Evolutionary conservation across 2,329 filamentous ascomycete genomes (phyloP), one percentile per base, ranked within the genome.

Genomic region (Dactylellina leptospora): DNA sequence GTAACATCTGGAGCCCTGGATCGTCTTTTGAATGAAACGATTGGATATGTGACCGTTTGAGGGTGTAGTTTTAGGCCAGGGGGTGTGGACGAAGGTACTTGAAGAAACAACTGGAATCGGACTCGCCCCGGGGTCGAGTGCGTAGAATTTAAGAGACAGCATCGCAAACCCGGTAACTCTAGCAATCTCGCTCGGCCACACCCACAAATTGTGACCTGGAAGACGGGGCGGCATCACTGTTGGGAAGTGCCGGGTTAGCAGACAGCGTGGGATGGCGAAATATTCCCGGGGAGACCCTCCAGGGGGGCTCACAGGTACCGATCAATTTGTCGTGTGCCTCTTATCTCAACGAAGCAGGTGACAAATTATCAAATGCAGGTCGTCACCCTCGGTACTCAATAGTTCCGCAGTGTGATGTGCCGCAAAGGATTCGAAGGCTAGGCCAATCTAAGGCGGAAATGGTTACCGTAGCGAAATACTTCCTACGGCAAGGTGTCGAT

Each of bases 311-410:
- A 50, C 18, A 50, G 55, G 64, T 50, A 70, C 48, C 64, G 64
- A 70, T 61, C 50, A 44, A 18, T 28, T 30, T 30, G 4, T 70
- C 64, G 64, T 62, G 64, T 70, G 56, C 55, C 36, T 38, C 56
- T 36, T 70, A 48, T 16, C 64, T 51, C 56, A 70, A 70, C 56
- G 64, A 48, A 70, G 64, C 56, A 70, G 56, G 64, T 62, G 42
- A 16, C 5, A 30, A 30, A 48, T n/a, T 18, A 28, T 30, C 13
- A 18, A 13, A 36, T 2, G 30, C n/a, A n/a, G n/a, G 36, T n/a
- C 50, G 22, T 18, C 51, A 27, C 45, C 36, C 33, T 50, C 30
- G 51, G 18, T 36, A 30, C 36, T 10, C 22, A 45, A 50, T 27
- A 64, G 40, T 50, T 64, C 50, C 55, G n/a, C n/a, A 66, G 58